Percentiles rank a stretch among this genome's conserved stretches.
Conservation (phyloP, 1,284 basidiomycete species). For the Vanrija pseudolonga region DNA sequence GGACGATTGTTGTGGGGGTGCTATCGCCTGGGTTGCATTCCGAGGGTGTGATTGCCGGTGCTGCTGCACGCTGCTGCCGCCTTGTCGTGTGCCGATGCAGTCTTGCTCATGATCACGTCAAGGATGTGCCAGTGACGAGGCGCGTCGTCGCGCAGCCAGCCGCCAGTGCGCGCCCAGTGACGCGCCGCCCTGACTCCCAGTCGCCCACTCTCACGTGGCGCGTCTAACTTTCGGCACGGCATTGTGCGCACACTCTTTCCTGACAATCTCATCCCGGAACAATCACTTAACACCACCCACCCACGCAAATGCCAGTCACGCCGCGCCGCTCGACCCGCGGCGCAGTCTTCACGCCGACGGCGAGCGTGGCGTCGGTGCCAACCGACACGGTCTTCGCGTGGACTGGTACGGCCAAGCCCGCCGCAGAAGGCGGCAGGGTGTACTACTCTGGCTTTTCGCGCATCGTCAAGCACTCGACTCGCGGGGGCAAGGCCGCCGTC, state of each 20-base stretch:
- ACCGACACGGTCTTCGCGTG: slow-evolving; percentile 23
- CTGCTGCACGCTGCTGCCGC: too few species aligned
- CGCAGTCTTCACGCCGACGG: slow-evolving; percentile 35
- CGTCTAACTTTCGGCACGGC: neutral
- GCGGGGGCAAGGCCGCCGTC: neutral
- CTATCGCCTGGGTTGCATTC: too few species aligned
- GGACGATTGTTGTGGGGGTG: too few species aligned
- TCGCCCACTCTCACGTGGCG: neutral
- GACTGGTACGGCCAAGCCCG: slow-evolving; percentile 16
- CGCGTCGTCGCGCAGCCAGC: neutral
- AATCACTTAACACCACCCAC: neutral
- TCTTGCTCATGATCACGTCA: neutral
- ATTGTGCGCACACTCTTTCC: neutral
- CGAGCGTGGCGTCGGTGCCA: slow-evolving; percentile 1
- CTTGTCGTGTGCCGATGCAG: too few species aligned
- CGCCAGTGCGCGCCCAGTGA: neutral
- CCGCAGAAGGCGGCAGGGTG: neutral
- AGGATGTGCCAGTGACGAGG: neutral
- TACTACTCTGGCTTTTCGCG: neutral
- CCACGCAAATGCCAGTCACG: slow-evolving; percentile 18
- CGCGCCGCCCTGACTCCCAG: too few species aligned
- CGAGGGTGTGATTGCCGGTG: too few species aligned
- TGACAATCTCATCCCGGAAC: neutral
- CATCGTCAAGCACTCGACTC: neutral
- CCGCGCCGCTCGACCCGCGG: slow-evolving; percentile 40